Evolutionary conservation across 306 rosid species (phyloP).

Genomic region (Prunus mira): DNA sequence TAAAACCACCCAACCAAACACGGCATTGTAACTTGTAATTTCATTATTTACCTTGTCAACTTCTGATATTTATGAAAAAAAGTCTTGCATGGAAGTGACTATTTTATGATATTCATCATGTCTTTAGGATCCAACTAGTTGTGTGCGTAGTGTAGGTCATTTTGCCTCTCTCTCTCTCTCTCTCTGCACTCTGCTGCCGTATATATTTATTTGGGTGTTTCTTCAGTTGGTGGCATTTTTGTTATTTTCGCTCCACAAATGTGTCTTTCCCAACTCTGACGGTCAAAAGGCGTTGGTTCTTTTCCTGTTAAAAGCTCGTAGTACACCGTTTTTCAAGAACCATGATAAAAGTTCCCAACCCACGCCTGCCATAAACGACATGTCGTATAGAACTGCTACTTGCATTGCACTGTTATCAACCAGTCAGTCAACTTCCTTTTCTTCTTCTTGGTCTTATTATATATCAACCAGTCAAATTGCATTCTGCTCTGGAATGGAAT

Average conservation of each 20-base stretch:
- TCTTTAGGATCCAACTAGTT: constrained; percentile 9
- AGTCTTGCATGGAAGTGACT: constrained; percentile 15
- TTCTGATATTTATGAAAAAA: not conserved
- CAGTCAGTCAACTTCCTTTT: constrained; percentile 22
- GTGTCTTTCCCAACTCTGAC: constrained; percentile 22
- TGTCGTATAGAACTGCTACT: constrained; percentile 26
- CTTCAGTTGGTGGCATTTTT: not conserved
- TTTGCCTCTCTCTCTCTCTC: not conserved
- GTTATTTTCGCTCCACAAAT: not conserved
- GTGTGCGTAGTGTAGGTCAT: not conserved
- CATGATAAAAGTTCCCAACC: constrained; percentile 18
- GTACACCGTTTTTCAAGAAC: constrained; percentile 39
- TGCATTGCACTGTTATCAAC: not conserved
- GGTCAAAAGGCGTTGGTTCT: constrained; percentile 46
- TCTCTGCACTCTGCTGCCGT: not conserved
- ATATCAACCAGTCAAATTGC: not conserved
- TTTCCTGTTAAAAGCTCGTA: constrained; percentile 44
- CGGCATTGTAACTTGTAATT: constrained; percentile 30
- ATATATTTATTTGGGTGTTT: not conserved
- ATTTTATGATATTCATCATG: not conserved
- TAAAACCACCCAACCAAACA: not conserved
- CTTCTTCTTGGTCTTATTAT: no score
- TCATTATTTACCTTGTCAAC: constrained; percentile 16
- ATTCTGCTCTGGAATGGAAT: not conserved
- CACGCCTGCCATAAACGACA: constrained; percentile 38